Percentiles rank a stretch among this genome's conserved stretches.
These are phyloP conservation scores for Umbilicaria muhlenbergii DNA, from an alignment of 495 filamentous ascomycete species.

Conservation along the genomic window DNA sequence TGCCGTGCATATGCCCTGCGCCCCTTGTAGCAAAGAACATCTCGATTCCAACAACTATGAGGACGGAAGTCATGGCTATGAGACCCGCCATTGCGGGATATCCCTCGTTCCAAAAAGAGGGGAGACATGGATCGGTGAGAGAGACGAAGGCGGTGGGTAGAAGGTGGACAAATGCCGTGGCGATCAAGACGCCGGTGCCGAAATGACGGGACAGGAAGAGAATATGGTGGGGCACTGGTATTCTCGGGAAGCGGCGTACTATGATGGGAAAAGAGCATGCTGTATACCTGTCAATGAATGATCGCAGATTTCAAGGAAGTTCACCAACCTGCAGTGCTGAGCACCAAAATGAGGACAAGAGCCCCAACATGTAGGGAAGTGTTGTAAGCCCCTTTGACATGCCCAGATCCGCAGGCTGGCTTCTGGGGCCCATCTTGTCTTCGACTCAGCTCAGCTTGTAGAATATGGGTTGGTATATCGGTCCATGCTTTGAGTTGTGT, in stretches of 20 bases:
- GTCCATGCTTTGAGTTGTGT: constrained; percentile 18
- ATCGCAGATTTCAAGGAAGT: background rate
- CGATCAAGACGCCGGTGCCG: constrained; percentile 73
- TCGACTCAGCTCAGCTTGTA: constrained; percentile 33
- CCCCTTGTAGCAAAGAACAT: constrained; percentile 53
- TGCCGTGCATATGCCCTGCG: constrained; percentile 25
- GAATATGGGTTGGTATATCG: constrained; percentile 31
- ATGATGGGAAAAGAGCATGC: constrained; percentile 40
- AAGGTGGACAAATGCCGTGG: constrained; percentile 77
- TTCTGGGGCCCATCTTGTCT: constrained; percentile 23
- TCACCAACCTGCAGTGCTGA: constrained; percentile 57
- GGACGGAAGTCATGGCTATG: constrained; percentile 61
- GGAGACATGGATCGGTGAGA: constrained; percentile 66
- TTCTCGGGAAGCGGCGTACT: constrained; percentile 32
- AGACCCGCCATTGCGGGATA: constrained; percentile 67
- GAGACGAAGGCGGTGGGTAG: constrained; percentile 74
- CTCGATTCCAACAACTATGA: constrained; percentile 60
- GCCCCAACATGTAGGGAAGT: constrained; percentile 58
- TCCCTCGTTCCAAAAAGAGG: constrained; percentile 50
- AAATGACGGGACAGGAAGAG: constrained; percentile 72
- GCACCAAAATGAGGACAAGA: constrained; percentile 54
- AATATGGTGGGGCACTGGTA: constrained; percentile 30
- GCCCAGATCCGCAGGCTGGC: constrained; percentile 46
- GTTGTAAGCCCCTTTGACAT: constrained; percentile 42
- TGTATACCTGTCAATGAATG: constrained; percentile 9